Conservation (phyloP, 108 stramenopile species). For the Stephanodiscus minutulus region DNA sequence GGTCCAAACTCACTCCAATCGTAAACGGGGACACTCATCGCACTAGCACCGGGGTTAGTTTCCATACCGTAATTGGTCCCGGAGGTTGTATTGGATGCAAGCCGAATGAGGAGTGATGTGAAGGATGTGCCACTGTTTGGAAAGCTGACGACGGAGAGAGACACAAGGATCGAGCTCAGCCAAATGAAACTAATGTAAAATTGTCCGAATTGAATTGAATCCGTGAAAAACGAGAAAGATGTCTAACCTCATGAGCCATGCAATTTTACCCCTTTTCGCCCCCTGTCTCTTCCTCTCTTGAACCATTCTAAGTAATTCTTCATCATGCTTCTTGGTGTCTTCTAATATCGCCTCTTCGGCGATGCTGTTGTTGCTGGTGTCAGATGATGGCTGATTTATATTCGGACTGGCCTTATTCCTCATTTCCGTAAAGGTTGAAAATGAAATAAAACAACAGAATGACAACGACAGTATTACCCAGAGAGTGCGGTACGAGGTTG, state of each 20-base stretch:
- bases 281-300: neutral
- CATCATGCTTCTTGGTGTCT: neutral
- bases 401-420: too few species aligned
- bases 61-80: conserved; percentile 56
- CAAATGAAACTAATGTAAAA: neutral
- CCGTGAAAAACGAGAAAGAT: neutral
- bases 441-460: too few species aligned
- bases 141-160: conserved; percentile 22
- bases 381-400: too few species aligned
- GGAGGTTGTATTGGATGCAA: conserved; percentile 29
- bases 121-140: conserved; percentile 57
- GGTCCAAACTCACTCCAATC: conserved; percentile 37
- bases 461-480: too few species aligned
- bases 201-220: neutral
- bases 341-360: too few species aligned
- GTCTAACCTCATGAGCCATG: conserved; percentile 40
- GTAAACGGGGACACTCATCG: conserved; percentile 39
- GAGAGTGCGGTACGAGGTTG: too few species aligned
- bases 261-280: conserved; percentile 30
- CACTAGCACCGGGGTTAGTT: conserved; percentile 20
- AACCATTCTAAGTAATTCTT: conserved; percentile 9
- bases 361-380: too few species aligned
- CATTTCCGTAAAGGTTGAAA: too few species aligned
- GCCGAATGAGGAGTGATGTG: conserved; percentile 33
- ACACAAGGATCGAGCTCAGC: neutral